Evolutionary conservation across 352 stramenopile species (phyloP).

Genomic region (Globisporangium heterothallicum): DNA sequence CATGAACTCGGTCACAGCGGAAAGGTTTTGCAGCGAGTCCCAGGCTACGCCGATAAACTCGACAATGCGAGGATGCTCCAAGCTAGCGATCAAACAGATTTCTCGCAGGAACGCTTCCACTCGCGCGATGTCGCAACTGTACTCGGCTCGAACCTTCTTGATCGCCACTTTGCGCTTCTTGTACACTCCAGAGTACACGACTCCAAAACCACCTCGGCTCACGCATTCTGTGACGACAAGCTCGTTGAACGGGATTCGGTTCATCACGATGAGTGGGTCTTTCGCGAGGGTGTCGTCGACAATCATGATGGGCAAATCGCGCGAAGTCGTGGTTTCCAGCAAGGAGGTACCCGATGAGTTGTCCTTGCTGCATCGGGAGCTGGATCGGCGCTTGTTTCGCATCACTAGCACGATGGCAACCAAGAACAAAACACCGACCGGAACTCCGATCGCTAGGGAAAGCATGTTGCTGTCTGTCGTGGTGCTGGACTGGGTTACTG

Average conservation of each 20-base stretch:
- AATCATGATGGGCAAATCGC: slow-evolving; percentile 1
- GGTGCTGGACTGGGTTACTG: neutral
- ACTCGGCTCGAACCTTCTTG: slow-evolving; percentile 19
- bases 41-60: slow-evolving; percentile 11
- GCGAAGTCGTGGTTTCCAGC: slow-evolving; percentile 1
- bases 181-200: slow-evolving; percentile 22
- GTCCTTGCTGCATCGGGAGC: neutral
- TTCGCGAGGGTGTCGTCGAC: slow-evolving; percentile 5
- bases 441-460: neutral
- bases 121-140: slow-evolving; percentile 11
- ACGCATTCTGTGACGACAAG: slow-evolving; percentile 6
- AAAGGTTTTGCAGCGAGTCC: slow-evolving; percentile 7
- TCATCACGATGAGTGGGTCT: slow-evolving; percentile 16
- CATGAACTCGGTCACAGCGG: slow-evolving; percentile 10
- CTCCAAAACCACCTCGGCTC: slow-evolving; percentile 19
- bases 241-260: slow-evolving; percentile 9
- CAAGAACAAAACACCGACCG: neutral
- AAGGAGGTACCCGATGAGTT: neutral
- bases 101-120: slow-evolving; percentile 26
- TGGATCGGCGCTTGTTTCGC: neutral
- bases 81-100: slow-evolving; percentile 20
- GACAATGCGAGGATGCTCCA: slow-evolving; percentile 12
- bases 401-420: neutral
- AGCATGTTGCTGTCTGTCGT: neutral
- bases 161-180: slow-evolving; percentile 16